phyloP scores from a whole-genome alignment of 352 stramenopile species.

The Phytophthora megakarya region DNA sequence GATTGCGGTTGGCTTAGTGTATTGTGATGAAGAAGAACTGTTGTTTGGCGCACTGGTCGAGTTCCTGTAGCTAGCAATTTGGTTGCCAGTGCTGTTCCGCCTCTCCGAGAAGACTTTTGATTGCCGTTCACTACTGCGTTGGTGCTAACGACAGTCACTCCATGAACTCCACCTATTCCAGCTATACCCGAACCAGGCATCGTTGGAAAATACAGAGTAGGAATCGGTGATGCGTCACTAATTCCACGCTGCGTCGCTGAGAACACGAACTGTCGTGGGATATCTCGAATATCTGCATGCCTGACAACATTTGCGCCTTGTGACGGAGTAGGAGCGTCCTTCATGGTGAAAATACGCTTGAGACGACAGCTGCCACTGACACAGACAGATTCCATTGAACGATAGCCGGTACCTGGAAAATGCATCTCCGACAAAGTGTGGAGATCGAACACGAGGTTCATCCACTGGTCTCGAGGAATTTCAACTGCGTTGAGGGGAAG shows the following conservation, averaged over 20 bases:
- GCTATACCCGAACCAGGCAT: neutral
- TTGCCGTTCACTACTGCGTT: neutral
- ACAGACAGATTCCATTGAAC: slow-evolving; percentile 79
- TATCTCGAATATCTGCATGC: slow-evolving; percentile 46
- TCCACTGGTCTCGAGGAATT: slow-evolving; percentile 71
- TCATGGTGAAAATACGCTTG: slow-evolving; percentile 88
- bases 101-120: slow-evolving; percentile 7
- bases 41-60: slow-evolving; percentile 9
- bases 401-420: slow-evolving; percentile 60
- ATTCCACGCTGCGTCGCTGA: slow-evolving; percentile 28
- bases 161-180: slow-evolving; percentile 2
- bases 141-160: slow-evolving; percentile 5
- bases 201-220: slow-evolving; percentile 63
- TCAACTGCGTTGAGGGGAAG: slow-evolving; percentile 50
- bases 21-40: slow-evolving; percentile 7
- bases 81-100: no score
- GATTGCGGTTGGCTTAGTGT: neutral
- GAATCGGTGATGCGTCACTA: slow-evolving; percentile 33
- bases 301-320: slow-evolving; percentile 15
- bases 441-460: slow-evolving; percentile 82
- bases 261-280: slow-evolving; percentile 76
- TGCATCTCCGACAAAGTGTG: slow-evolving; percentile 60
- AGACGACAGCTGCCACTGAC: slow-evolving; percentile 75
- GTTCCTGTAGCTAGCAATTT: slow-evolving; percentile 21
- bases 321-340: slow-evolving; percentile 60